Base-by-base conservation (phyloP, 176 grass and related monocot genomes). In the Cenchrus americanus region DNA sequence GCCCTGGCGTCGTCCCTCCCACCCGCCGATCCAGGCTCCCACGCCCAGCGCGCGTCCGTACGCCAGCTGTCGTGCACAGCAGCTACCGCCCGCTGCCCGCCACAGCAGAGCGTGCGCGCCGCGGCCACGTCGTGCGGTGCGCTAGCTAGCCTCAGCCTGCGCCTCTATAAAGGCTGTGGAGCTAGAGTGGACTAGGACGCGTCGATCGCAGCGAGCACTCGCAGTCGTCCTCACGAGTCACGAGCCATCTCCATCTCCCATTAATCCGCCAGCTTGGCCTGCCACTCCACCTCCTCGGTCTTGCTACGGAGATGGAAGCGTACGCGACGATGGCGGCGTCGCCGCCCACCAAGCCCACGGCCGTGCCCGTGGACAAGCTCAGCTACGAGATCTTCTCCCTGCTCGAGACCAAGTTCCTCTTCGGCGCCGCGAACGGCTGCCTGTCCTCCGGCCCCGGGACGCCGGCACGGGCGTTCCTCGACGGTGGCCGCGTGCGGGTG, bases 381-480 rank as follows among this genome's bases (percentile, higher is more conserved):
- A 88, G 92, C 89, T 83, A 89, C 79, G 87, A 90, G 78, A 94
- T 92, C 68, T 94, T 92, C 85, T 92, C 89, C 30, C 4, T 94
- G 55, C 82, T 94, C 9, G 92, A 94, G 84, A 92, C 73, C 84
- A 92, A 86, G 84, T 92, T 94, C 87, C 57, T 94, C 4, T 91
- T 94, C 63, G 89, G 89, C 54, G 64, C 66, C 2, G 75, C 54
- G 40, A 17, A 32, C 19, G 67, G 79, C 7, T 65, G 57, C 61
- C 42, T 81, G 3, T 61, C n/a, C 8, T 80, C 87, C n/a, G 53
- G 70, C 1, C 58, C 89, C 6, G 64, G 60, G 0, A 76, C 92
- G 49, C 88, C 79, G 58, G 21, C 49, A 6, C 30, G 59, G 7
- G 46, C 66, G 23, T 37, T 75, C 6, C 42, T 55, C 1, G 69